Evolutionary conservation across 495 filamentous ascomycete genomes (phyloP), one percentile per base, ranked within the genome.

Genomic region (Neurospora sp.): DNA sequence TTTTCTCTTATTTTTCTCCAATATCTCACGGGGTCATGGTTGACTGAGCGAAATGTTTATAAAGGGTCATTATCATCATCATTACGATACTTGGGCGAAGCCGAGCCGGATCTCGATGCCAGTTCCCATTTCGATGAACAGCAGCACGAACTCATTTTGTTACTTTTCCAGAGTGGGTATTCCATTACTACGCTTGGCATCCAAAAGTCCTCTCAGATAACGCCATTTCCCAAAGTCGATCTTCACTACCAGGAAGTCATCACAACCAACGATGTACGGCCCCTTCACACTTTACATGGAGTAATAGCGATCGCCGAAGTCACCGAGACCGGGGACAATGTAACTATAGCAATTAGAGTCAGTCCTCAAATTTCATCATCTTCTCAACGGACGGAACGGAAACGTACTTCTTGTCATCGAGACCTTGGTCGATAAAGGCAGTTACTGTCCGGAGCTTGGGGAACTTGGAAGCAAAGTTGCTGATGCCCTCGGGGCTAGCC

Each of bases 241-340:
- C 27, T 35, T 35, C 54, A 66, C 54, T 35, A 35, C 54, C 54
- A 66, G 54, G 7, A 66, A 35, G 1, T 8, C 54, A 66, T 35
- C 54, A 66, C 54, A 66, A 66, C 27, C 54, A 66, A 35, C 54
- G 14, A 66, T 59, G 20, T 66, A 35, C 7, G 6, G 54, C 27
- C 23, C 12, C 54, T 20, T 31, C 31, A 59, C 66, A 46, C 27
- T 76, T 79, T 81, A 99, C 80, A 97, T 88, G 41, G 96, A 98
- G 80, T 98, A 99, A 80, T 94, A 99, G 77, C 96, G 87, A 79
- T 99, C 96, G 46, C 96, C 96, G 81, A 99, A 99, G 81, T 99
- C 96, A 69, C 96, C 96, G 18, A 99, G 87, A 5, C 96, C 96
- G 35, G 96, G 96, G 66, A 97, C 89, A 78, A 99, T 99, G 79